Evolutionary conservation across 2,329 filamentous ascomycete genomes (phyloP), one percentile per base, ranked within the genome.

Genomic region (Juglanconis oblonga): DNA sequence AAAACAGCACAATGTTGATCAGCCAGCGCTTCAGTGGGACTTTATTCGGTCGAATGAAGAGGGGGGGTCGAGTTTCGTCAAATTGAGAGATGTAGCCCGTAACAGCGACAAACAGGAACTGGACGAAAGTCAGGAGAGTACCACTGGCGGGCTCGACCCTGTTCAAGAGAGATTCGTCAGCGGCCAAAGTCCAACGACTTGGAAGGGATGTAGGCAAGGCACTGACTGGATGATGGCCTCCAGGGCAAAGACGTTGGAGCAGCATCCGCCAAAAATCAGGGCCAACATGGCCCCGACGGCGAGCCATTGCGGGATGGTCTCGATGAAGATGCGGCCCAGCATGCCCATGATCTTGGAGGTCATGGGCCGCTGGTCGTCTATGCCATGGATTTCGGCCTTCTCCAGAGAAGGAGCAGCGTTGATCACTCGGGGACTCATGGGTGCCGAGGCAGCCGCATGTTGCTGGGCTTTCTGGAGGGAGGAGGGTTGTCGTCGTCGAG

Each of bases 141-240:
- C 91, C 94, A 70, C 91, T 94, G 59, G 87, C 87, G 48, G 92
- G 89, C 72, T 96, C 91, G 72, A 91, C 87, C 74, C 91, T 94
- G 65, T 40, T 33, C 11, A 56, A 50, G 49, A 51, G 35, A 35
- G 8, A 32, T 55, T 67, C 53, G 62, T 70, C 68, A 57, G 51
- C 45, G 29, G n/a, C 6, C 6, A 31, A 63, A 59, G 62, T 52
- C 52, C 59, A 55, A 24, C 33, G 24, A 4, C 33, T 11, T 14
- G 17, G 17, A 14, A 33, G 4, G 24, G 40, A n/a, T n/a, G 29
- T 29, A 36, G 14, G 11, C 29, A 9, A 36, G 24, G 35, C 52
- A 78, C 87, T 84, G 78, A 95, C 90, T 95, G 96, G 71, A 99
- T 87, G 68, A 98, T 96, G 51, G 91, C 90, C 76, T 99, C 95